These are phyloP conservation scores for Ustulina deusta DNA, from an alignment of 2,329 filamentous ascomycete genomes.

Conservation along the genomic window DNA sequence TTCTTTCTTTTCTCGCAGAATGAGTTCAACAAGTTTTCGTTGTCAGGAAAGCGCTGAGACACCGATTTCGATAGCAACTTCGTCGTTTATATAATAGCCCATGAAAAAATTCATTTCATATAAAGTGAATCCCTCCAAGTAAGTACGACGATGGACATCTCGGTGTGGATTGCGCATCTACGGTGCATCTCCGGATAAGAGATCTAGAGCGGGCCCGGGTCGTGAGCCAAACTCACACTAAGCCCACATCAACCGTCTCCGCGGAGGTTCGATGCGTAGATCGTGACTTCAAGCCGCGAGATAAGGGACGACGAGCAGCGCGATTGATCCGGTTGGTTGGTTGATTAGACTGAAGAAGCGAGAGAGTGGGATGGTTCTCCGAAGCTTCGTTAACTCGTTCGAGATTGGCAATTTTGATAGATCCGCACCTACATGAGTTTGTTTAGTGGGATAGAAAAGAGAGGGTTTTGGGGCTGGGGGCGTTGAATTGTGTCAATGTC, in stretches of 20 bases:
- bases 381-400: constrained; percentile 2
- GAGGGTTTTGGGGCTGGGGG: background rate
- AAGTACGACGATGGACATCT: constrained; percentile 4
- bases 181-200: constrained; percentile 42
- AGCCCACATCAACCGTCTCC: constrained; percentile 33
- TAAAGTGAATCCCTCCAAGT: background rate
- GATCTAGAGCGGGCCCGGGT: constrained; percentile 28
- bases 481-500: constrained; percentile 8
- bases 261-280: constrained; percentile 34
- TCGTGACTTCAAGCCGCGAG: constrained; percentile 27
- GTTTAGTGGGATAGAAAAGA: constrained; percentile 1
- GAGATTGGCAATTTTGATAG: background rate
- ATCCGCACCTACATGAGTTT: constrained; percentile 7
- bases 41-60: background rate
- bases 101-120: constrained; percentile 17
- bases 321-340: constrained; percentile 15
- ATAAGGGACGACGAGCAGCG: constrained; percentile 18
- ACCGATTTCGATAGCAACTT: constrained; percentile 3
- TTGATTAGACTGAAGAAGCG: background rate
- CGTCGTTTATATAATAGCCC: constrained; percentile 24
- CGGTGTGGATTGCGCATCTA: constrained; percentile 33
- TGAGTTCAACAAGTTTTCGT: background rate
- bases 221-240: constrained; percentile 21
- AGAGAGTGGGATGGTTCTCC: constrained; percentile 22
- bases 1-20: background rate